phyloP scores from a whole-genome alignment of 1,284 basidiomycete species.

The Coniferiporia sulphurascens region DNA sequence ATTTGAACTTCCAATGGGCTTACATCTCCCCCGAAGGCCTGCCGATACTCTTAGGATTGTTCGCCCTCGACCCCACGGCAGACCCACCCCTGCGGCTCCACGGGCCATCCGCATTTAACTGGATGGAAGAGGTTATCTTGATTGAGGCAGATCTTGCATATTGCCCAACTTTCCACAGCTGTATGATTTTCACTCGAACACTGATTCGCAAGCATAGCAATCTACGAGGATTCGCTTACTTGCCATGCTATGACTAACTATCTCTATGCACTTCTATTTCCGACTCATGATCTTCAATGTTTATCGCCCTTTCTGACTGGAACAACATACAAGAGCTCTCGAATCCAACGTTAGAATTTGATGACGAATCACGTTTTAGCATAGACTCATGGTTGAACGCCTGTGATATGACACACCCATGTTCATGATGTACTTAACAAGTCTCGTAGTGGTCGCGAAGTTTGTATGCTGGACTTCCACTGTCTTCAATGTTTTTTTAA shows the following conservation, averaged over 20 bases:
- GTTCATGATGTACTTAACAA: too few species aligned
- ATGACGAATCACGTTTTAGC: background rate
- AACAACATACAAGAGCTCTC: background rate
- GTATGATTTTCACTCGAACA: background rate
- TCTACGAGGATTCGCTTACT: background rate
- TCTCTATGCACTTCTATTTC: constrained; percentile 4
- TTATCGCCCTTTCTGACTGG: constrained; percentile 4
- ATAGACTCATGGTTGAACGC: background rate
- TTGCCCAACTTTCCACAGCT: background rate
- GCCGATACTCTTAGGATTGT: constrained; percentile 55
- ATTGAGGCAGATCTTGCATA: background rate
- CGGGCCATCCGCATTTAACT: constrained; percentile 26
- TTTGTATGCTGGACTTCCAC: too few species aligned
- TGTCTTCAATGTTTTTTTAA: too few species aligned
- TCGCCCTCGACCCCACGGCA: constrained; percentile 44
- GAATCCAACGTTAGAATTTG: background rate
- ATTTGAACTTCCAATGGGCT: too few species aligned
- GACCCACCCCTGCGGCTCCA: constrained; percentile 23
- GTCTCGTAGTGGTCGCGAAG: too few species aligned
- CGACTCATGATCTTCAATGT: background rate
- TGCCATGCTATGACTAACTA: constrained; percentile 14
- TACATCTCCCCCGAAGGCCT: background rate
- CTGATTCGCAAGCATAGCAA: background rate
- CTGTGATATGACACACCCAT: too few species aligned
- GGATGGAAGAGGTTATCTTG: background rate